Evolutionary conservation across 1,284 basidiomycete species (phyloP).

Genomic region (Afroboletus lepidellus): DNA sequence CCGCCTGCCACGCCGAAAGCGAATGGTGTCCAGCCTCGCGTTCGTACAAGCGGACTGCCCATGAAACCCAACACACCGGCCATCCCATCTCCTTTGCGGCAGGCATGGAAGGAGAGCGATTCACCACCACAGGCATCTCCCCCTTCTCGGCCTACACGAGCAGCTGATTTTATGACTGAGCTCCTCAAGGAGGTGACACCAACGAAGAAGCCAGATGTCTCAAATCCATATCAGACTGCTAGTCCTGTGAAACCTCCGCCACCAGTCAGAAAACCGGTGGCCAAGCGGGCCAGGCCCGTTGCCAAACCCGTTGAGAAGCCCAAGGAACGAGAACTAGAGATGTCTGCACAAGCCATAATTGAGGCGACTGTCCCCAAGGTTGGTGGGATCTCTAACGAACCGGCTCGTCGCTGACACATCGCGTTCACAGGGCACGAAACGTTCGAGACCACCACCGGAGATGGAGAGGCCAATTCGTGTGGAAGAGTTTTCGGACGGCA

Average conservation of each 20-base stretch:
- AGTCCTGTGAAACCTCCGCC: slow-evolving; percentile 51
- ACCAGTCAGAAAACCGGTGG: slow-evolving; percentile 41
- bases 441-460: slow-evolving; percentile 59
- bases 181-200: slow-evolving; percentile 67
- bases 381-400: slow-evolving; percentile 15
- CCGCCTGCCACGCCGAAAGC: slow-evolving; percentile 28
- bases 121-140: slow-evolving; percentile 41
- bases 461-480: slow-evolving; percentile 22
- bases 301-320: slow-evolving; percentile 35
- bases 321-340: slow-evolving; percentile 34
- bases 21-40: slow-evolving; percentile 38
- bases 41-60: slow-evolving; percentile 42
- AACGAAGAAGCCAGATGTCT: slow-evolving; percentile 58
- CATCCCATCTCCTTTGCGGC: slow-evolving; percentile 65
- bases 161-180: slow-evolving; percentile 63
- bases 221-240: slow-evolving; percentile 69
- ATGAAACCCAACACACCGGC: slow-evolving; percentile 57
- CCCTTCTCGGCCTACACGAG: slow-evolving; percentile 48
- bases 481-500: slow-evolving; percentile 11
- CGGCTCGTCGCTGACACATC: slow-evolving; percentile 1
- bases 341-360: slow-evolving; percentile 62
- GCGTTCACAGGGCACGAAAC: slow-evolving; percentile 59
- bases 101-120: slow-evolving; percentile 54
- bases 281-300: slow-evolving; percentile 28
- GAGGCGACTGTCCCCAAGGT: slow-evolving; percentile 73